Percentiles rank a stretch among this genome's conserved stretches.
phyloP scores from a whole-genome alignment of 768 basidiomycete species.

The Dentipellis sp. region DNA sequence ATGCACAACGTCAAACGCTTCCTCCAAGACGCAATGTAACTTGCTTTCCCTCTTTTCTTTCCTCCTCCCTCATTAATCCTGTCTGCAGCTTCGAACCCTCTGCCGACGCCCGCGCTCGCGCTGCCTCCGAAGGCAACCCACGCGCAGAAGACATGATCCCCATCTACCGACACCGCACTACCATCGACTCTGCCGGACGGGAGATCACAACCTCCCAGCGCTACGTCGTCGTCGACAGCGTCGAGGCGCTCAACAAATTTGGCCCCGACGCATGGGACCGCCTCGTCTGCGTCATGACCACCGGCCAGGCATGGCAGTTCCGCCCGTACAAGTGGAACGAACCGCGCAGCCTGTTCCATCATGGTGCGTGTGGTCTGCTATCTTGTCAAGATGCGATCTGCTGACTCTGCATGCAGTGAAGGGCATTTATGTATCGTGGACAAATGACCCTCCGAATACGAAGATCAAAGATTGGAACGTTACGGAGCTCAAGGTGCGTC shows the following conservation, averaged over 20 bases:
- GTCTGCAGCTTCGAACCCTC: constrained; percentile 54
- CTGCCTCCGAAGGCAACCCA: constrained; percentile 59
- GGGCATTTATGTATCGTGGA: constrained; percentile 92
- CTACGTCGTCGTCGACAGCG: constrained; percentile 87
- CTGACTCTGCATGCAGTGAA: constrained; percentile 50
- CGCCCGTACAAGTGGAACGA: constrained; percentile 95
- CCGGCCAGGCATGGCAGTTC: constrained; percentile 98
- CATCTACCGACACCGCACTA: constrained; percentile 78
- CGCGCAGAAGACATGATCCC: constrained; percentile 77
- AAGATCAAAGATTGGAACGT: constrained; percentile 98
- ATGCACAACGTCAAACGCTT: constrained; percentile 97
- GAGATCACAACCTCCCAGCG: constrained; percentile 39
- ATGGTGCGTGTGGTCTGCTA: constrained; percentile 44
- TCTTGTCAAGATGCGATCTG: not conserved
- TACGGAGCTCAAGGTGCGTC: constrained; percentile 74
- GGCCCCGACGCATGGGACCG: constrained; percentile 93
- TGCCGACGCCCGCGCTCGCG: constrained; percentile 61
- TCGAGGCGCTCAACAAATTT: constrained; percentile 89
- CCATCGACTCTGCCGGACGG: constrained; percentile 55
- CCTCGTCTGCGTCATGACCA: constrained; percentile 96
- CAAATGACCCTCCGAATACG: constrained; percentile 81
- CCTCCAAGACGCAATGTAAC: constrained; percentile 77
- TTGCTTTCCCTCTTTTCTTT: not conserved
- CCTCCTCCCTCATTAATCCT: not conserved
- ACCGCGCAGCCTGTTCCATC: constrained; percentile 85